Evolutionary conservation across 2,329 filamentous ascomycete genomes (phyloP), one percentile per base, ranked within the genome.

Genomic region (Gnomoniopsis sp.): DNA sequence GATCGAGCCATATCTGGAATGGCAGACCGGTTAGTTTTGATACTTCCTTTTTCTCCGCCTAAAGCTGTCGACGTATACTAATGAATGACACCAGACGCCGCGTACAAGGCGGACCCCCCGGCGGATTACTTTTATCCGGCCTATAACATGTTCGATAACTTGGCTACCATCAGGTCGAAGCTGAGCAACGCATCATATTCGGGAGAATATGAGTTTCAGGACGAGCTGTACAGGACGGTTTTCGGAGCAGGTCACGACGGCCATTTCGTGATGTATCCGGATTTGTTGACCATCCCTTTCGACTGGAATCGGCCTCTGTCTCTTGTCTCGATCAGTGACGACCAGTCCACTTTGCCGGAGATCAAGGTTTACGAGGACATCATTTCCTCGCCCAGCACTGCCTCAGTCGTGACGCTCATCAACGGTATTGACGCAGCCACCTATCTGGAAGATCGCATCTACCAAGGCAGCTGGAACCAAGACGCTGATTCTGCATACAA

Each of bases 281-380:
- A 78, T 59, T 69, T 74, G 41, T 54, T 77, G 47, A 72, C 70
- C 7, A 64, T 63, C 3, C 72, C 71, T 6, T 69, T 78, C 44
- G 68, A 74, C 54, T 77, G 69, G 67, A 68, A 66, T 60, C 71
- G 63, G 63, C 70, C 57, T 61, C 67, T 56, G 60, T 70, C 76
- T 68, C 61, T 87, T 66, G 69, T 75, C 6, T 76, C 74, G 6
- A 65, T 74, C 52, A 72, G 71, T 62, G 67, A 74, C 47, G 70
- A 74, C 23, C 66, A 69, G 53, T 55, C 55, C 17, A 64, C 64
- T 10, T 58, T 70, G 54, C 70, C 71, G 58, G 75, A 79, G 12
- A 75, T 87, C n/a, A 79, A 79, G 57, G 72, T 84, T 3, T 84
- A 85, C 55, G 58, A 65, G 58, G 59, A 65, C 17, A 49, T 65